Conservation (phyloP, 2,329 filamentous ascomycete species). For the Exophiala viscosa region DNA sequence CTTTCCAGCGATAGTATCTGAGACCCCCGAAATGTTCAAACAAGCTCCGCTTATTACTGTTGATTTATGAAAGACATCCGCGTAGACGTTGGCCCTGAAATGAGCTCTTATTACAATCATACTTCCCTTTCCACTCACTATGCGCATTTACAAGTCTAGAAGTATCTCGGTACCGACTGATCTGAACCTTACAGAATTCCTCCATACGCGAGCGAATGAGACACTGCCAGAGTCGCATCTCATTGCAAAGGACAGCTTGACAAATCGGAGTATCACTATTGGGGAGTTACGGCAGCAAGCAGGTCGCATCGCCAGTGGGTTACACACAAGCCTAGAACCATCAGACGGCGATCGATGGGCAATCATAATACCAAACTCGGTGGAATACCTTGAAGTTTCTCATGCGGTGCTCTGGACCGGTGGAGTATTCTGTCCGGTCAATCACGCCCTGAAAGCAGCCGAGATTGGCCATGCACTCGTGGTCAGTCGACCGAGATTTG, state of each 20-base stretch:
- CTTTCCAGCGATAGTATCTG: no score
- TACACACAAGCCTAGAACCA: constrained; percentile 43
- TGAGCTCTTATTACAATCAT: no score
- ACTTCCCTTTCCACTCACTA: background rate
- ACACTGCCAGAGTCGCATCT: constrained; percentile 34
- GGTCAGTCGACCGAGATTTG: constrained; percentile 41
- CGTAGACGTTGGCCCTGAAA: no score
- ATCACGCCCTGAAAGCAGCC: constrained; percentile 10
- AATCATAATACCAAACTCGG: constrained; percentile 45
- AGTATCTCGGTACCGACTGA: constrained; percentile 34
- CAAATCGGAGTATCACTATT: constrained; percentile 44
- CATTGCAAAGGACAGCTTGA: constrained; percentile 42
- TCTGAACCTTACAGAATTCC: constrained; percentile 44
- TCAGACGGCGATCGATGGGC: constrained; percentile 36
- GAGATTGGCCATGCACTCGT: constrained; percentile 30
- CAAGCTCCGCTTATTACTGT: no score
- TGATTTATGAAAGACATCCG: no score
- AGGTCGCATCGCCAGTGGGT: constrained; percentile 37
- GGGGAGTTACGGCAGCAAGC: constrained; percentile 36
- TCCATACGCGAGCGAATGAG: constrained; percentile 36
- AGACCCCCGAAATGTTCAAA: no score
- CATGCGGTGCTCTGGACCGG: constrained; percentile 12
- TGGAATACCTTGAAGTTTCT: constrained; percentile 43
- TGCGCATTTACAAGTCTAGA: constrained; percentile 9
- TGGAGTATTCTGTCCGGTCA: constrained; percentile 11